Conservation (phyloP, 73 alveolate genomes). For the Durusdinium trenchii region DNA sequence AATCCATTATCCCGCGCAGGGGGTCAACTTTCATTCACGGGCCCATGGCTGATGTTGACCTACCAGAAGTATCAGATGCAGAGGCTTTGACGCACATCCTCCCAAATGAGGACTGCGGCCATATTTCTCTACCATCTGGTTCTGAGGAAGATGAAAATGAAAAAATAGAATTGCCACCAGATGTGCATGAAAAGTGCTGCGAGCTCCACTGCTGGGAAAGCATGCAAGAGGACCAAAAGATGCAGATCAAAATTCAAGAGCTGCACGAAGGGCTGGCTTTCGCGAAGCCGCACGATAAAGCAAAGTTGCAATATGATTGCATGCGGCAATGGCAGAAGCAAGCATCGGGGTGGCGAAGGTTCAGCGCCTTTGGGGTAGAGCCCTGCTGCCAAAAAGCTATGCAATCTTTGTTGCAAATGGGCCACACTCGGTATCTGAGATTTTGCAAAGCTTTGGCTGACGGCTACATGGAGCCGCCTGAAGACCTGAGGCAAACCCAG, state of each 20-base stretch:
- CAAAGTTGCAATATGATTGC: constrained; percentile 32
- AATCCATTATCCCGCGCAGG: too few species aligned
- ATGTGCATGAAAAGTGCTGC: not conserved
- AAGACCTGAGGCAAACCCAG: constrained; percentile 24
- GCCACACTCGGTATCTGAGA: not conserved
- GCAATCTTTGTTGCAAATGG: not conserved
- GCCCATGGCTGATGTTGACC: not conserved
- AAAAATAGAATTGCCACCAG: not conserved
- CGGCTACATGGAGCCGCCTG: constrained; percentile 11
- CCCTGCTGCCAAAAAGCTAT: constrained; percentile 49
- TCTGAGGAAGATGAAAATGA: not conserved
- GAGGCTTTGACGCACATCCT: not conserved
- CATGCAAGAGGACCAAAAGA: not conserved
- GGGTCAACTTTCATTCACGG: too few species aligned
- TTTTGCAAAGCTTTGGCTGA: not conserved
- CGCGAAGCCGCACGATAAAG: not conserved
- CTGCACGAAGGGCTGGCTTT: not conserved
- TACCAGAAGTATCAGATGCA: not conserved
- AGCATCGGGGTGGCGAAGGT: not conserved
- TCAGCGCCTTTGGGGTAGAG: not conserved
- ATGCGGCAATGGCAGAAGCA: not conserved
- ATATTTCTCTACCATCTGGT: not conserved
- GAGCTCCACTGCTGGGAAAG: not conserved
- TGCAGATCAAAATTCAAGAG: not conserved
- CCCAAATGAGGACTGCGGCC: not conserved